Conservation (phyloP, 768 basidiomycete species). For the Tylopilus intermedius region DNA sequence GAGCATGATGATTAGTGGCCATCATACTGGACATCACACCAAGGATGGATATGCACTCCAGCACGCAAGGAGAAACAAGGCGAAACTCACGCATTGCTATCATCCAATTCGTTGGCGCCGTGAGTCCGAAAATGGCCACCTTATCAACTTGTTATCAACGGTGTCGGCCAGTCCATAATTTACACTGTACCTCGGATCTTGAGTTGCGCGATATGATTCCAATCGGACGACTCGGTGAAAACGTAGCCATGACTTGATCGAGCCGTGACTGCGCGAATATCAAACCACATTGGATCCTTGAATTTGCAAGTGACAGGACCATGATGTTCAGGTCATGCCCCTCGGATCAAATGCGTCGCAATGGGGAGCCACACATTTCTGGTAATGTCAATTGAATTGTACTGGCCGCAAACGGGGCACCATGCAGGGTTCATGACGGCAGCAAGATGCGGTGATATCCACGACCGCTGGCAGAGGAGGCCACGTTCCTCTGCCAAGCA, state of each 20-base stretch:
- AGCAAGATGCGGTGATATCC: not conserved
- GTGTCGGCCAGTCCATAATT: too few relatives aligned
- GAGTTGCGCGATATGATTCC: not conserved
- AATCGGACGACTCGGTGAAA: not conserved
- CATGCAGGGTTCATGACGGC: conserved; percentile 4
- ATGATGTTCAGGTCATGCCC: not conserved
- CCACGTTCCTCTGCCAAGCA: not conserved
- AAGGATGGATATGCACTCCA: too few relatives aligned
- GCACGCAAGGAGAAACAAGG: not conserved
- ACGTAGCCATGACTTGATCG: not conserved
- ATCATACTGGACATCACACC: not conserved
- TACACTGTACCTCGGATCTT: conserved; percentile 9
- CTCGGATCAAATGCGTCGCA: conserved; percentile 16
- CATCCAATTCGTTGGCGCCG: not conserved
- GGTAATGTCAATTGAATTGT: not conserved
- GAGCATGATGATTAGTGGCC: not conserved
- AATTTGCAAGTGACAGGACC: not conserved
- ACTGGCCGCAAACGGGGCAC: not conserved
- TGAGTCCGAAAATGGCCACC: not conserved
- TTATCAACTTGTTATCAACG: too few relatives aligned
- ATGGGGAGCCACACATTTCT: not conserved
- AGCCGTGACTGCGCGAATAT: not conserved
- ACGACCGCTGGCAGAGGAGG: not conserved
- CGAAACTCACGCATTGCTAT: not conserved
- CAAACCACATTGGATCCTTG: not conserved